phyloP scores from a whole-genome alignment of 2,329 filamentous ascomycete genomes.

The Colletotrichum costaricense region DNA sequence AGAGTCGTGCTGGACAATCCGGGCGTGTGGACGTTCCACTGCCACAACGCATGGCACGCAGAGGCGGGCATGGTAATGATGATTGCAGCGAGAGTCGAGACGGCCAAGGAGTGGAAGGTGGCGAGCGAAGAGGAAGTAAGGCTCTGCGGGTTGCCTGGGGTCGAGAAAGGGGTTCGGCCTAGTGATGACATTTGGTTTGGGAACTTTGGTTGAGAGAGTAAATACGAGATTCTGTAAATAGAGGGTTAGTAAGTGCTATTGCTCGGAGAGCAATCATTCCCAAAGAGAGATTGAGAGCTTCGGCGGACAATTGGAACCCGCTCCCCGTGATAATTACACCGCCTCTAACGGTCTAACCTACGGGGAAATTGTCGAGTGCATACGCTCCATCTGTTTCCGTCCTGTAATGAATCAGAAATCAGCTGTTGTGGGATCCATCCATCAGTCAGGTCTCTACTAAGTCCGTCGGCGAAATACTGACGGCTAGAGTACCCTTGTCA shows the following conservation, averaged over 20 bases:
- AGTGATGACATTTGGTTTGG: slow-evolving; percentile 52
- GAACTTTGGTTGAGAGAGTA: slow-evolving; percentile 20
- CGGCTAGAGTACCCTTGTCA: background rate
- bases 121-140: slow-evolving; percentile 35
- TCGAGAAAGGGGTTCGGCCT: slow-evolving; percentile 46
- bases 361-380: background rate
- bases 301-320: background rate
- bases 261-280: background rate
- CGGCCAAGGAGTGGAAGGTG: slow-evolving; percentile 41
- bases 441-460: background rate
- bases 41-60: slow-evolving; percentile 69
- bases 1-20: slow-evolving; percentile 68
- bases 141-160: slow-evolving; percentile 45
- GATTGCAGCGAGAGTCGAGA: slow-evolving; percentile 52
- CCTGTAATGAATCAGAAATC: background rate
- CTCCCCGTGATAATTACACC: background rate
- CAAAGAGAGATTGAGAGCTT: background rate
- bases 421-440: background rate
- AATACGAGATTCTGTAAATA: background rate
- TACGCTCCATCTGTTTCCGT: background rate
- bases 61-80: slow-evolving; percentile 71
- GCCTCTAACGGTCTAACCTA: background rate
- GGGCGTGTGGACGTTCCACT: slow-evolving; percentile 69
- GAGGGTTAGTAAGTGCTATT: background rate
- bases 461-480: background rate